Conservation (phyloP, 257 asterid genomes). For the Cordia subcordata region DNA sequence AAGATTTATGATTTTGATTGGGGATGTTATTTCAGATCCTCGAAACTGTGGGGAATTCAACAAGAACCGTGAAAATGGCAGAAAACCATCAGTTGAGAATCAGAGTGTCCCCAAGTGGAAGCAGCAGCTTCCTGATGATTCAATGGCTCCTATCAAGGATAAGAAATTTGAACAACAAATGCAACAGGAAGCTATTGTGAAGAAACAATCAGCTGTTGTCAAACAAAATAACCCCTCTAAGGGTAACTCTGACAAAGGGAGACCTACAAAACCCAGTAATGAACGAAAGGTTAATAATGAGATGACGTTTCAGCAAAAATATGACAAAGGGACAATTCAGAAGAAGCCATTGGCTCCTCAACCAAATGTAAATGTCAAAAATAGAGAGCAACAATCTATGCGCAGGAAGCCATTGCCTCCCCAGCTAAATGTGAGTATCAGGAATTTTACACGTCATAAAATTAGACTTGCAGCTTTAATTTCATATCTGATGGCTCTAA, state of each 20-base stretch:
- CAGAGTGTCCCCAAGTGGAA: conserved; percentile 22
- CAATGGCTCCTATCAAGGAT: conserved; percentile 31
- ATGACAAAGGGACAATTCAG: conserved; percentile 33
- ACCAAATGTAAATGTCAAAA: conserved; percentile 38
- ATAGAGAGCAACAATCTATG: background rate
- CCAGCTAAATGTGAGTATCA: conserved; percentile 1
- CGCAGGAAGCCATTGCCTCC: conserved; percentile 1
- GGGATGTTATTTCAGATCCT: conserved; percentile 71
- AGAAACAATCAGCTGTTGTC: conserved; percentile 33
- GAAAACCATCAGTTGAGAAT: conserved; percentile 46
- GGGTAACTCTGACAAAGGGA: conserved; percentile 37
- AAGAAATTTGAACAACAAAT: conserved; percentile 37
- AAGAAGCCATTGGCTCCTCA: conserved; percentile 48
- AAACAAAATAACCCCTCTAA: conserved; percentile 41
- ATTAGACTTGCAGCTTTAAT: background rate
- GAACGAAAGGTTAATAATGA: conserved; percentile 36
- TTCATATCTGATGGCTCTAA: background rate
- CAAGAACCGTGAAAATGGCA: conserved; percentile 63
- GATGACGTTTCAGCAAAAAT: conserved; percentile 36
- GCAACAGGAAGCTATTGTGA: conserved; percentile 35
- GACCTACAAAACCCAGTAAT: conserved; percentile 37
- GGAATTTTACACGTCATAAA: background rate
- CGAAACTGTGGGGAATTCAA: conserved; percentile 68
- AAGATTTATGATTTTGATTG: conserved; percentile 29
- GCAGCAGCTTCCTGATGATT: conserved; percentile 20